Evolutionary conservation across 2,329 filamentous ascomycete genomes (phyloP).

Genomic region (Aspergillus transmontanensis): DNA sequence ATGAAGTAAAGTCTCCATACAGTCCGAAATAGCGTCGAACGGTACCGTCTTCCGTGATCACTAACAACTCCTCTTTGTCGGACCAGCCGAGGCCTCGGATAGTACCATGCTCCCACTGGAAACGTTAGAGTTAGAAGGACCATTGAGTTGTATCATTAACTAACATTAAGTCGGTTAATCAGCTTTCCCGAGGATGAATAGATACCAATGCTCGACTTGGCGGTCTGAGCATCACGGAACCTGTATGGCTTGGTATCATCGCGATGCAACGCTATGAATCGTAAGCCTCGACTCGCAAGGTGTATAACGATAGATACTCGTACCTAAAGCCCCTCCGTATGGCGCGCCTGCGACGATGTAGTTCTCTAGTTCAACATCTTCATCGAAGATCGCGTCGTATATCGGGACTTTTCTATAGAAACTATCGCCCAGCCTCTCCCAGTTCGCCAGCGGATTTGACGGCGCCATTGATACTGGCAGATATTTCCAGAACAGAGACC

Average conservation of each 20-base stretch:
- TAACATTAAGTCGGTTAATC: slow-evolving; percentile 72
- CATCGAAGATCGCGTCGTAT: slow-evolving; percentile 90
- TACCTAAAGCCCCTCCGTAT: slow-evolving; percentile 92
- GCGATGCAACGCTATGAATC: slow-evolving; percentile 73
- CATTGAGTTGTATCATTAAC: slow-evolving; percentile 16
- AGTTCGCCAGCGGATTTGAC: slow-evolving; percentile 76
- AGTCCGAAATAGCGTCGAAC: slow-evolving; percentile 89
- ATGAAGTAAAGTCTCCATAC: slow-evolving; percentile 94
- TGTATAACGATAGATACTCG: slow-evolving; percentile 25
- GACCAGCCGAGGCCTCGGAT: slow-evolving; percentile 94
- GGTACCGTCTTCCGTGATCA: slow-evolving; percentile 85
- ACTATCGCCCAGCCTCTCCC: slow-evolving; percentile 89
- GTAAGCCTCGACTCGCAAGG: slow-evolving; percentile 1
- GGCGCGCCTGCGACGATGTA: slow-evolving; percentile 89
- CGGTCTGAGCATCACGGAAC: slow-evolving; percentile 69
- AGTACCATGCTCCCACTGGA: slow-evolving; percentile 80
- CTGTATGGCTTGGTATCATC: slow-evolving; percentile 83
- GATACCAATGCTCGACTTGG: slow-evolving; percentile 86
- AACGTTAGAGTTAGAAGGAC: not conserved
- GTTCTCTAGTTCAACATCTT: slow-evolving; percentile 91
- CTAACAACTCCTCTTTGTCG: slow-evolving; percentile 87
- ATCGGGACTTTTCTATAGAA: slow-evolving; percentile 96
- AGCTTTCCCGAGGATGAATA: slow-evolving; percentile 92
- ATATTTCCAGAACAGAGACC: not conserved
- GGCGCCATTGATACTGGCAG: slow-evolving; percentile 40